Conservation (phyloP, 768 basidiomycete species). For the Boletales sp. region DNA sequence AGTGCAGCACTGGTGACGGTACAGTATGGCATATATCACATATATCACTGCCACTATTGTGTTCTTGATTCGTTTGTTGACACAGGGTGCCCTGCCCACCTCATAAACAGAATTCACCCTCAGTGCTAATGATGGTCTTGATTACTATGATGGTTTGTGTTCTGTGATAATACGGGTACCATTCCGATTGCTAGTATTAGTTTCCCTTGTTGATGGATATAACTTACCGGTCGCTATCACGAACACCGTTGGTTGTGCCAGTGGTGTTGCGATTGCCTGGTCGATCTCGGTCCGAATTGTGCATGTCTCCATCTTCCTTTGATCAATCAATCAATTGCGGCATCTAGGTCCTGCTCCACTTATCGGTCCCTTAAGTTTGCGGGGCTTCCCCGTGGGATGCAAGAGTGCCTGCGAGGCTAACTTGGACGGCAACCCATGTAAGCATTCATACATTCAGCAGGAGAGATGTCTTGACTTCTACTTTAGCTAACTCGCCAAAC, state of each 20-base stretch:
- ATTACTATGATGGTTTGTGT: constrained; percentile 57
- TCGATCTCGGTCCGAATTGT: constrained; percentile 62
- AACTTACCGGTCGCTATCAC: constrained; percentile 59
- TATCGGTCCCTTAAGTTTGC: constrained; percentile 49
- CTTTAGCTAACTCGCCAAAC: constrained; percentile 52
- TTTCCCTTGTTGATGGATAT: constrained; percentile 64
- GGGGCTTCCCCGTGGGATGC: constrained; percentile 57
- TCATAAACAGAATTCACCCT: constrained; percentile 70
- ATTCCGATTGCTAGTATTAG: constrained; percentile 26
- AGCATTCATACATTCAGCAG: neutral
- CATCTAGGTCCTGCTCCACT: constrained; percentile 48
- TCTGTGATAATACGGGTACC: neutral
- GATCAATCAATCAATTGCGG: neutral
- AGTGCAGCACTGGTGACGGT: constrained; percentile 43
- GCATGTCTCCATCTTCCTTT: neutral
- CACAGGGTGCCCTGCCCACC: constrained; percentile 62
- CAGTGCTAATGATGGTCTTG: constrained; percentile 34
- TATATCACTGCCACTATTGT: neutral
- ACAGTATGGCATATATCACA: constrained; percentile 32
- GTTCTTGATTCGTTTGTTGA: neutral
- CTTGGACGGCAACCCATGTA: constrained; percentile 32
- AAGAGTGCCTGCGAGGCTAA: constrained; percentile 52
- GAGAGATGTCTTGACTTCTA: neutral
- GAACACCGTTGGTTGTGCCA: constrained; percentile 56
- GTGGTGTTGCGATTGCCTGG: constrained; percentile 54